Evolutionary conservation across 2,329 filamentous ascomycete genomes (phyloP), one percentile per base, ranked within the genome.

Genomic region (Diaporthe aspalathi): DNA sequence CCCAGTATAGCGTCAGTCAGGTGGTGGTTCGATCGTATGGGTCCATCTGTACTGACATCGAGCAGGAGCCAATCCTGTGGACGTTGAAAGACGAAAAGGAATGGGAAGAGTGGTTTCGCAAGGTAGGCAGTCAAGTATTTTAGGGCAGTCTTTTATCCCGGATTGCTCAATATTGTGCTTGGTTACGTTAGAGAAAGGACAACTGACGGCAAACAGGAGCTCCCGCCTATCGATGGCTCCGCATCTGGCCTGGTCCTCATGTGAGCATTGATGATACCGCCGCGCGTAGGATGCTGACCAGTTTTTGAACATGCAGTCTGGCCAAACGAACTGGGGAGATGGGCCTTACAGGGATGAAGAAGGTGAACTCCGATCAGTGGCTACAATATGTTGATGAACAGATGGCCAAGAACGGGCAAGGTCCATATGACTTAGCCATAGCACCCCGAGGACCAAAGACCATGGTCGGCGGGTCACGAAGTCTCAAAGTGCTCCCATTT

Each of bases 401-500:
- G 7, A 12, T 60, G 56, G 56, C 8, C 8, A 60, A 60, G 22
- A 60, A 45, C 4, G 9, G 22, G 7, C 9, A 43, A 7, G 22
- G 38, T 7, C 38, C 27, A 5, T 29, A 60, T 9, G 56, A 45
- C 16, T 24, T 60, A 20, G 22, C 54, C 22, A 43, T 20, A 1
- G 12, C 38, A 14, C 17, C 56, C 38, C 7, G 17, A 6, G 24
- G 40, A 27, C 8, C 24, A 5, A 66, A 27, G 66, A 24, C 3
- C 8, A 38, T 22, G 50, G n/a, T 43, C 27, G 27, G 49, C 16
- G 68, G 57, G 5, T 50, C 57, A 16, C 70, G 73, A 16, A 68
- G 60, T 16, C 56, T 75, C 24, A 72, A 75, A 20, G 74, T 65
- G 0, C 50, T 78, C 1, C 75, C 77, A 0, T 78, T 78, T 45